Percentiles rank a stretch among this genome's conserved stretches.
phyloP scores from a whole-genome alignment of 768 basidiomycete species.

The Tricholoma sp. region DNA sequence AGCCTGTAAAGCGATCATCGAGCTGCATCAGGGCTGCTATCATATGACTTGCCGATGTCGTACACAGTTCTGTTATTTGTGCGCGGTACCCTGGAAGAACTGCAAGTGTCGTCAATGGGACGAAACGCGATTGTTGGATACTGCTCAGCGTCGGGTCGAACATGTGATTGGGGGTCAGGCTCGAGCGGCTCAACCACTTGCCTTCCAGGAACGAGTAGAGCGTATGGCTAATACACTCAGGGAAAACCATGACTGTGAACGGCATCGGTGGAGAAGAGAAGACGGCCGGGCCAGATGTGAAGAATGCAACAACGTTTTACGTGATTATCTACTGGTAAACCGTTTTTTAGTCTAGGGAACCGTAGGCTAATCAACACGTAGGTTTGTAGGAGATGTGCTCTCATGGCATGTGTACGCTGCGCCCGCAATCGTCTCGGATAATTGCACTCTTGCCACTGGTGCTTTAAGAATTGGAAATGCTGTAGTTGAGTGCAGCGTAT shows the following conservation, averaged over 20 bases:
- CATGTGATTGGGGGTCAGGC: constrained; percentile 19
- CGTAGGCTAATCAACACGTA: background rate
- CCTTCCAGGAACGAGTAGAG: constrained; percentile 25
- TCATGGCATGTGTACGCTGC: constrained; percentile 1
- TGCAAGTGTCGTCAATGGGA: constrained; percentile 34
- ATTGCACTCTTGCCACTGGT: background rate
- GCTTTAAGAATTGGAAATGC: too few species aligned
- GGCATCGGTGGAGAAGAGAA: constrained; percentile 39
- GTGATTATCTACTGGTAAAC: constrained; percentile 9
- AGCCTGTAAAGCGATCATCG: constrained; percentile 49
- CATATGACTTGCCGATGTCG: constrained; percentile 63
- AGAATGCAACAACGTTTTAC: constrained; percentile 25
- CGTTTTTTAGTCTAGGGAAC: background rate
- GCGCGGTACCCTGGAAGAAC: constrained; percentile 56
- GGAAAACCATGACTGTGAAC: constrained; percentile 49
- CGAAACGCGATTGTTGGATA: constrained; percentile 8
- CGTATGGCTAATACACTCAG: constrained; percentile 34
- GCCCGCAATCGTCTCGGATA: background rate
- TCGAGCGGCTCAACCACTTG: constrained; percentile 20
- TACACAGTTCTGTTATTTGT: constrained; percentile 61
- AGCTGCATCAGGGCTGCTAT: constrained; percentile 57
- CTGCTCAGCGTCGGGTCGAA: constrained; percentile 33
- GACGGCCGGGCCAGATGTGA: constrained; percentile 40
- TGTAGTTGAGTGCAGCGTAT: too few species aligned
- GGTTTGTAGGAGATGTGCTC: background rate